Evolutionary conservation across 75 land plant species (phyloP), one percentile per base, ranked within the genome.

Genomic region (Pinus taeda): DNA sequence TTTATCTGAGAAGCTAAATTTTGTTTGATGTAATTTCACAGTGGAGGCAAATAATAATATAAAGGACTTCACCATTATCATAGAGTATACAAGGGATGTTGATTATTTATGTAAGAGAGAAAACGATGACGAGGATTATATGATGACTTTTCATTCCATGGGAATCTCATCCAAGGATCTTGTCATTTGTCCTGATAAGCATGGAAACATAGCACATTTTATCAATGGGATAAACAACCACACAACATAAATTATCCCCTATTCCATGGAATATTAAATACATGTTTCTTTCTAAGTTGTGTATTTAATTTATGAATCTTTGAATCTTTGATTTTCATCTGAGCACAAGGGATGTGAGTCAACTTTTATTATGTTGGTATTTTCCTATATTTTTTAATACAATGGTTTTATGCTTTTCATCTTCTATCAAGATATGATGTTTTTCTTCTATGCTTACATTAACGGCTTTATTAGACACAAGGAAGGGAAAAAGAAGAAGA

Each of bases 401-500:
- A 45, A 45, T 6, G 49, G 49, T 45, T 5, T 45, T 45, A 45
- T 5, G 49, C 49, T 45, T 45, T 6, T 45, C 49, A 45, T 45
- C 49, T 45, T 45, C 49, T 45, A 45, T 61, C n/a, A n/a, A 6
- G 6, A 61, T 22, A 0, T 70, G 17, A 22, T 14, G 33, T 26
- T 75, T 57, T 57, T 75, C 15, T 74, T 17, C 18, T 74, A 0
- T 29, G 53, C 11, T 30, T 26, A 57, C 57, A 63, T 67, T 62
- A 3, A 73, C 57, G 57, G 14, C 30, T 42, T 5, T 61, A n/a
- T 53, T 65, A 74, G 4, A 14, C 89, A 74, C 93, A 97, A 95
- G 80, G 90, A 90, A 24, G 98, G 99, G 39, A 94, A 74, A 75
- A 94, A 89, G 92, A 97, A 94, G 88, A 98, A 94, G 79, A 97